phyloP scores from a whole-genome alignment of 345 rosid genomes.

The Carallia brachiata region DNA sequence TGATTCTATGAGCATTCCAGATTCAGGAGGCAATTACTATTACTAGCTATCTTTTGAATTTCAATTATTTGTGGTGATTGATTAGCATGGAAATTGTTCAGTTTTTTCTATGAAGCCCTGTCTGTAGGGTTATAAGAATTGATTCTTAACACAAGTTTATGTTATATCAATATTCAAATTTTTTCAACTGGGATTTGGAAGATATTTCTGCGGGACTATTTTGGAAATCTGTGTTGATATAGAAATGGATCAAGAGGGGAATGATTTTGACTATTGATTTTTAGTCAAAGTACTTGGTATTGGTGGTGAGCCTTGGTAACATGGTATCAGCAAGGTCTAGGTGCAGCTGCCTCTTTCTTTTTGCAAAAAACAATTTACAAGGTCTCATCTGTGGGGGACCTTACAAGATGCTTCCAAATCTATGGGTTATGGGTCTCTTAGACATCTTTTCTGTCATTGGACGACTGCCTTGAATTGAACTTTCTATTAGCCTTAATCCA shows the following conservation, averaged over 20 bases:
- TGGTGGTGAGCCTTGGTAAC: no score
- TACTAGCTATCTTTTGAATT: conserved; percentile 1
- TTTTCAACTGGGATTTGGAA: not conserved
- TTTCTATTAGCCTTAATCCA: no score
- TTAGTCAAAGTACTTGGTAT: no score
- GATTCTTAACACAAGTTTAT: not conserved
- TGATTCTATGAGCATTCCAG: conserved; percentile 45
- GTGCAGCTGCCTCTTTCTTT: no score
- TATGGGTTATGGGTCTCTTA: no score
- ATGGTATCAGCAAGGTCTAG: no score
- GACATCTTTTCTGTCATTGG: no score
- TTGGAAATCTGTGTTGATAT: not conserved
- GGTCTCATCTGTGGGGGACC: no score
- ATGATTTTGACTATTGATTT: not conserved
- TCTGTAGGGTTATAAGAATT: not conserved
- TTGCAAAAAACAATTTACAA: no score
- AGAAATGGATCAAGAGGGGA: not conserved
- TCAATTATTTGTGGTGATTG: not conserved
- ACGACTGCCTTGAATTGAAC: no score
- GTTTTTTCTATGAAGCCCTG: not conserved
- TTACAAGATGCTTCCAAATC: no score
- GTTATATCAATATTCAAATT: not conserved
- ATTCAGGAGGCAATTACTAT: conserved; percentile 56
- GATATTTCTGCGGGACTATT: not conserved
- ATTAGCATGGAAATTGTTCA: not conserved